Evolutionary conservation across 1,284 basidiomycete species (phyloP).

Genomic region (Trichosporon sp.): DNA sequence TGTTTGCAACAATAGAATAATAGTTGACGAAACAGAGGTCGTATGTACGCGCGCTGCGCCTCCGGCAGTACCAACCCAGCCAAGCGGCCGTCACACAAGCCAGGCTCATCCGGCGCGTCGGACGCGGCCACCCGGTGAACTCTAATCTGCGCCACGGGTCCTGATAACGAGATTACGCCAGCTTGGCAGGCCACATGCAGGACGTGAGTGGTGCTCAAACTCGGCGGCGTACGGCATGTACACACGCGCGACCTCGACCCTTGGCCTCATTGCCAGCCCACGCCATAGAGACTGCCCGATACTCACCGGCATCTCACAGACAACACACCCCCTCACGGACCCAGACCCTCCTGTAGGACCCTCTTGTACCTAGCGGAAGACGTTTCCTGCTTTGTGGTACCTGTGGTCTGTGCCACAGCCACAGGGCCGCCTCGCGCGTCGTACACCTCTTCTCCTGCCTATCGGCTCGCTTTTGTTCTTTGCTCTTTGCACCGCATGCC

Average conservation of each 20-base stretch:
- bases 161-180: background rate
- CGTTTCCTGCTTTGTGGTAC: background rate
- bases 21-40: background rate
- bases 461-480: background rate
- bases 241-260: background rate
- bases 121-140: background rate
- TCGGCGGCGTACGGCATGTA: background rate
- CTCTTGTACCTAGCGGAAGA: background rate
- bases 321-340: background rate
- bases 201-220: no score
- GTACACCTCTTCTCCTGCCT: background rate
- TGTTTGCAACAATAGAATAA: background rate
- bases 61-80: background rate
- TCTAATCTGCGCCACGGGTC: background rate
- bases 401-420: background rate
- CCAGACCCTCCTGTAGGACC: background rate
- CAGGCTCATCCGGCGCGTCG: background rate
- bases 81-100: background rate
- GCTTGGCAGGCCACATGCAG: background rate
- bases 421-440: background rate
- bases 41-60: slow-evolving; percentile 8
- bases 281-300: background rate
- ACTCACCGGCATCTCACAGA: background rate
- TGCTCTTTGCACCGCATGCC: no score
- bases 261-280: background rate